A percentile compares a stretch with the other conserved stretches of the same genome.
These are phyloP conservation scores for Tolypocladium tundrense DNA, from an alignment of 2,329 filamentous ascomycete species.

Conservation along the genomic window DNA sequence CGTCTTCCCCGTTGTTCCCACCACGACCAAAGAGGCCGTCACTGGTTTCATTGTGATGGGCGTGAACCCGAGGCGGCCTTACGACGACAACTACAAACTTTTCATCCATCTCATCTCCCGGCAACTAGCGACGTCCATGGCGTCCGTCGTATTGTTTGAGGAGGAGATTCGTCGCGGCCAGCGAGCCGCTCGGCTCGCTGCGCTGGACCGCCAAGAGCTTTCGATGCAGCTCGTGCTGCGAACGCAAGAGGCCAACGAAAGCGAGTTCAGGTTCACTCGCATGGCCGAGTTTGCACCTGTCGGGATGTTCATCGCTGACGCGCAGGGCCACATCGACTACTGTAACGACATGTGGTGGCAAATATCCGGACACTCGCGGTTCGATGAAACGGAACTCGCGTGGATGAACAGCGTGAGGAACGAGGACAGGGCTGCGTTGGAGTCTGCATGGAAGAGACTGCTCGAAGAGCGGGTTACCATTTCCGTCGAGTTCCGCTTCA, in stretches of 20 bases:
- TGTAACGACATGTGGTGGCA: conserved; percentile 73
- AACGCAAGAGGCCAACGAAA: conserved; percentile 52
- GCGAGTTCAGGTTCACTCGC: conserved; percentile 69
- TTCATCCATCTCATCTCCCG: conserved; percentile 67
- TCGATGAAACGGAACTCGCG: conserved; percentile 44
- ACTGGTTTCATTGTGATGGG: conserved; percentile 73
- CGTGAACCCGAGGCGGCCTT: conserved; percentile 67
- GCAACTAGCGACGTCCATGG: conserved; percentile 69
- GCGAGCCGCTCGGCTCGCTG: conserved; percentile 62
- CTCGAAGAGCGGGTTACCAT: conserved; percentile 52
- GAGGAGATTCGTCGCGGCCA: conserved; percentile 71
- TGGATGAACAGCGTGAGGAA: conserved; percentile 66
- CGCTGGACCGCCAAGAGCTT: conserved; percentile 65
- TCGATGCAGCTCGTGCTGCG: conserved; percentile 62
- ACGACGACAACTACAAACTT: conserved; percentile 69
- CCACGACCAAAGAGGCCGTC: conserved; percentile 57
- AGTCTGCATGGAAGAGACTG: conserved; percentile 51
- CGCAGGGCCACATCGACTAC: conserved; percentile 60
- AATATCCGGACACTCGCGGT: conserved; percentile 56
- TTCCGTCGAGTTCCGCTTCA: conserved; percentile 67
- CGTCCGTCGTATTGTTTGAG: conserved; percentile 73
- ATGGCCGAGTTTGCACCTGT: conserved; percentile 81
- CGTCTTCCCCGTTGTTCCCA: conserved; percentile 70
- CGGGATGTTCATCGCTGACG: conserved; percentile 76
- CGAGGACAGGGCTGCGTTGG: conserved; percentile 51